phyloP scores from a whole-genome alignment of 306 rosid species.

The Mimosa pudica region DNA sequence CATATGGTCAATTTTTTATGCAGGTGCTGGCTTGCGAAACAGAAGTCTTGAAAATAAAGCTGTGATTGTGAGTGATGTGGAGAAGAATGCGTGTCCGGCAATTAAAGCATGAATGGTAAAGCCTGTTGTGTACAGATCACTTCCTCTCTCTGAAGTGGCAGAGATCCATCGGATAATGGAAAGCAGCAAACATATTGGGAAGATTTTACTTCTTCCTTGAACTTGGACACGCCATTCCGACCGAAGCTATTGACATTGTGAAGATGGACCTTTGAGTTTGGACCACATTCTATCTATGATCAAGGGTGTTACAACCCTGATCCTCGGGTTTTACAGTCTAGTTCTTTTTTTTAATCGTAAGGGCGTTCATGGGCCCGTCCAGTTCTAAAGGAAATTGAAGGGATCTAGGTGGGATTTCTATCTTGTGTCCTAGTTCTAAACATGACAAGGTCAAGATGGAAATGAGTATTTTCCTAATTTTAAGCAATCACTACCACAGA shows the following conservation, averaged over 20 bases:
- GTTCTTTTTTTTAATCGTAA: no score
- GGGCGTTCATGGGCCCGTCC: no score
- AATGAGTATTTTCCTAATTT: no score
- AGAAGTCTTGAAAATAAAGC: slow-evolving; percentile 74
- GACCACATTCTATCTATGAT: no score
- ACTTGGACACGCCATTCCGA: not conserved
- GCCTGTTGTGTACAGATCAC: slow-evolving; percentile 65
- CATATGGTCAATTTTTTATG: slow-evolving; percentile 24
- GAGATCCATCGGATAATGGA: slow-evolving; percentile 83
- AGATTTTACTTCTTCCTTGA: slow-evolving; percentile 74
- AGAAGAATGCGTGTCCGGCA: slow-evolving; percentile 95
- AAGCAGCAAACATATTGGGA: slow-evolving; percentile 75
- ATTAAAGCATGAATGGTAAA: slow-evolving; percentile 76
- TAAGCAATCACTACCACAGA: no score
- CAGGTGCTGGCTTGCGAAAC: slow-evolving; percentile 83
- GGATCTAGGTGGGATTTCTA: no score
- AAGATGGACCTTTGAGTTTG: no score
- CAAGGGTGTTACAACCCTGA: no score
- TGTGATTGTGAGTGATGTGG: slow-evolving; percentile 69
- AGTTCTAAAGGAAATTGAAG: no score
- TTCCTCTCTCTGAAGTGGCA: slow-evolving; percentile 68
- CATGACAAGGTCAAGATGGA: no score
- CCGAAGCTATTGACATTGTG: not conserved
- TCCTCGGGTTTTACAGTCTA: no score
- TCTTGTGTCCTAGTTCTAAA: no score